phyloP scores from a whole-genome alignment of 768 basidiomycete species.

The Lanmaoa rubissima region DNA sequence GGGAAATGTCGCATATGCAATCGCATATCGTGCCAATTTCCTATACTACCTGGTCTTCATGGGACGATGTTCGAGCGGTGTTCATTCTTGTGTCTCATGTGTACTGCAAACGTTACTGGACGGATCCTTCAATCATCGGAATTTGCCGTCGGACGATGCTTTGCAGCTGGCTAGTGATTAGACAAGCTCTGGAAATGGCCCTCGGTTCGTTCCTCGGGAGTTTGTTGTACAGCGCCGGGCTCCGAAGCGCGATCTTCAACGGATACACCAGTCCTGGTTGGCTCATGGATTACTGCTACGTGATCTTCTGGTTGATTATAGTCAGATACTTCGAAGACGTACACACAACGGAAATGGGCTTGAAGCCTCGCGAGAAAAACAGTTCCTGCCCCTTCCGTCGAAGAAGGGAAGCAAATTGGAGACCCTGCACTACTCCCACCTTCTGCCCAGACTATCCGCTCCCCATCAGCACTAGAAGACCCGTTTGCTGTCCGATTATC shows the following conservation, averaged over 20 bases:
- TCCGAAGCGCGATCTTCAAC: constrained; percentile 55
- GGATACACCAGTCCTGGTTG: constrained; percentile 66
- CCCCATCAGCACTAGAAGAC: no score
- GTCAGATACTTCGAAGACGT: constrained; percentile 42
- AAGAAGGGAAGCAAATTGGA: constrained; percentile 2
- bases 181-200: constrained; percentile 60
- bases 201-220: constrained; percentile 67
- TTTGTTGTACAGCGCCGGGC: constrained; percentile 58
- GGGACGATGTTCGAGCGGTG: constrained; percentile 62
- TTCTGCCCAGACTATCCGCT: background rate
- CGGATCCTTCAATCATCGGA: constrained; percentile 64
- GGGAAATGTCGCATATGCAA: constrained; percentile 58
- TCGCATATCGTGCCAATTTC: constrained; percentile 56
- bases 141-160: constrained; percentile 60
- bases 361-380: constrained; percentile 11
- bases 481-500: no score
- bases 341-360: constrained; percentile 16
- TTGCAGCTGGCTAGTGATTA: constrained; percentile 60
- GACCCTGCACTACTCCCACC: background rate
- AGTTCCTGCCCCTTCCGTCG: background rate
- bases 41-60: constrained; percentile 73
- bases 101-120: constrained; percentile 62
- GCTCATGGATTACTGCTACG: constrained; percentile 57
- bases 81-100: constrained; percentile 68
- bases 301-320: constrained; percentile 46